Conservation (phyloP, 352 stramenopile genomes). For the Phytopythium vexans region DNA sequence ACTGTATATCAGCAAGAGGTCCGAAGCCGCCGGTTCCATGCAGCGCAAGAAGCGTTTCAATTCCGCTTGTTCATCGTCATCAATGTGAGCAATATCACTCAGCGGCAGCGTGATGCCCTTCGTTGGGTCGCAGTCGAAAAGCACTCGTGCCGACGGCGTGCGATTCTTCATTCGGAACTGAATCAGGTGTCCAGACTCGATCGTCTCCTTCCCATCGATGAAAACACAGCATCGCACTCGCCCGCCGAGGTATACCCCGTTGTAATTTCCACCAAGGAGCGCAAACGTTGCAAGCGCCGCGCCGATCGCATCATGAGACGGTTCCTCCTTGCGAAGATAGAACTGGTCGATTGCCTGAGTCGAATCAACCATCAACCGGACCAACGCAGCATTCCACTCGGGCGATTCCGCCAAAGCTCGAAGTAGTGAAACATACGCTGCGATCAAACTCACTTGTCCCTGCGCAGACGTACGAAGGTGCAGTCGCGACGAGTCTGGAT, state of each 20-base stretch:
- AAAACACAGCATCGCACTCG: slow-evolving; percentile 73
- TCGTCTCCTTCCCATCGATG: slow-evolving; percentile 68
- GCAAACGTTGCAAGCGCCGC: slow-evolving; percentile 35
- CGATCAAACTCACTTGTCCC: slow-evolving; percentile 34
- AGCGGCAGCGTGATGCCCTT: slow-evolving; percentile 55
- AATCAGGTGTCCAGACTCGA: slow-evolving; percentile 67
- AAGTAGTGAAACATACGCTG: slow-evolving; percentile 50
- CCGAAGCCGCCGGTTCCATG: slow-evolving; percentile 24
- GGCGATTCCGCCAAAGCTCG: slow-evolving; percentile 19
- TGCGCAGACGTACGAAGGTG: slow-evolving; percentile 44
- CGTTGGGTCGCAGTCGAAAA: slow-evolving; percentile 64
- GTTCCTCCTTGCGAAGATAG: neutral
- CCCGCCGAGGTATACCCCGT: slow-evolving; percentile 42
- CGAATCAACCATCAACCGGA: slow-evolving; percentile 21
- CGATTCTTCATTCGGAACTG: slow-evolving; percentile 42
- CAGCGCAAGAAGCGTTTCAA: slow-evolving; percentile 34
- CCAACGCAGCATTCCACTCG: slow-evolving; percentile 29
- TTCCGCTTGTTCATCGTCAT: slow-evolving; percentile 39
- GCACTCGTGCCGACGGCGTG: slow-evolving; percentile 40
- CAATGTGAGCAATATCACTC: slow-evolving; percentile 39
- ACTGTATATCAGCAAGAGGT: slow-evolving; percentile 26
- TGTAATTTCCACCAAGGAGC: slow-evolving; percentile 55
- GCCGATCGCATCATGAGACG: slow-evolving; percentile 11
- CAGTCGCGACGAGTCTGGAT: slow-evolving; percentile 20
- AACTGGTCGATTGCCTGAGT: slow-evolving; percentile 4